phyloP scores from a whole-genome alignment of 192 early-diverging fungal species.

The Dispira parvispora region DNA sequence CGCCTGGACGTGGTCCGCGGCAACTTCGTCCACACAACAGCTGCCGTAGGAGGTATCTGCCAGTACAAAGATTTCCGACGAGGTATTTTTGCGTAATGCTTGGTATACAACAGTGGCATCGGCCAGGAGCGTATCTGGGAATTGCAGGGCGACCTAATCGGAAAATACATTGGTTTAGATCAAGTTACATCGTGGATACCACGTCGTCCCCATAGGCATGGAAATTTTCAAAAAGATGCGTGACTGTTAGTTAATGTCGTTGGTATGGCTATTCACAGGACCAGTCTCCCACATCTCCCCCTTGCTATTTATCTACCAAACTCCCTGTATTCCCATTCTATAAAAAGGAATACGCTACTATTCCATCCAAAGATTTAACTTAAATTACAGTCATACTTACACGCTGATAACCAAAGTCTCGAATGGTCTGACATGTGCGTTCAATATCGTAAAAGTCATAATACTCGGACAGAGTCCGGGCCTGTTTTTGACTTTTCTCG shows the following conservation, averaged over 20 bases:
- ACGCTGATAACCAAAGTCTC: background rate
- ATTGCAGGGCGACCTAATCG: conserved; percentile 63
- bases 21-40: conserved; percentile 96
- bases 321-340: no score
- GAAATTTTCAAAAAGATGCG: no score
- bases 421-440: background rate
- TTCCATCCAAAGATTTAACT: no score
- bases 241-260: no score
- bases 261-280: no score
- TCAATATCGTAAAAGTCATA: conserved; percentile 2
- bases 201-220: no score
- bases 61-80: conserved; percentile 47
- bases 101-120: conserved; percentile 47
- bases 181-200: no score
- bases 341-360: no score
- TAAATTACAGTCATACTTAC: background rate
- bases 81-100: conserved; percentile 29
- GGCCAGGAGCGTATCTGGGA: conserved; percentile 73
- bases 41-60: conserved; percentile 93
- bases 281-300: no score
- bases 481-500: background rate
- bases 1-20: conserved; percentile 72
- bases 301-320: no score
- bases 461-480: background rate
- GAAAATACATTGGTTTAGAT: background rate